Percentiles rank a stretch among this genome's conserved stretches.
Conservation (phyloP, 768 basidiomycete species). For the Cubamyces lactineus region DNA sequence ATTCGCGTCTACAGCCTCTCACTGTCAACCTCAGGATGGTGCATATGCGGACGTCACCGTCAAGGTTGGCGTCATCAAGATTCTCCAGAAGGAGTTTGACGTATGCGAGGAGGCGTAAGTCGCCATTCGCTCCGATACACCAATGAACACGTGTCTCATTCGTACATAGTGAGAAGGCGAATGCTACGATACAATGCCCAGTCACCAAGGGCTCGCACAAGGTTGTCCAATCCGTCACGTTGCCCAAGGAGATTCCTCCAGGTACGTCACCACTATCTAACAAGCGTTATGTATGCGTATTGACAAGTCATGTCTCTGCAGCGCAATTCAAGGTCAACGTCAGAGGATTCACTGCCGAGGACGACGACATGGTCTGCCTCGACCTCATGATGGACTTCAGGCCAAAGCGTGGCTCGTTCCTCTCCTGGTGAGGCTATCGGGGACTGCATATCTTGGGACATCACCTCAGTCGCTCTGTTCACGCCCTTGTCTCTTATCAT, state of each 20-base stretch:
- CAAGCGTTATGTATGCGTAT: not conserved
- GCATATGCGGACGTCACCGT: conserved; percentile 89
- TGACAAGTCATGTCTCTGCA: conserved; percentile 37
- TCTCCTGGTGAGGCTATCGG: conserved; percentile 32
- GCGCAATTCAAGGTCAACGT: conserved; percentile 84
- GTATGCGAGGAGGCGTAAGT: conserved; percentile 94
- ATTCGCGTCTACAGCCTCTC: not conserved
- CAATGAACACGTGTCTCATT: not conserved
- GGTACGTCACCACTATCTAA: conserved; percentile 43
- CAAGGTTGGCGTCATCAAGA: conserved; percentile 91
- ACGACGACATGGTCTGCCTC: conserved; percentile 80
- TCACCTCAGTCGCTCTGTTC: not conserved
- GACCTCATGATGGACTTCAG: conserved; percentile 80
- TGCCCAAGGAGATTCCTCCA: conserved; percentile 91
- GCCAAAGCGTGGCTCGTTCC: conserved; percentile 33
- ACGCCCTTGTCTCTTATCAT: not conserved
- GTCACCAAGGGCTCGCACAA: conserved; percentile 69
- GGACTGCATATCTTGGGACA: not conserved
- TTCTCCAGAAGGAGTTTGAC: conserved; percentile 84
- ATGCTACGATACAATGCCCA: conserved; percentile 83
- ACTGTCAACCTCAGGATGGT: conserved; percentile 63
- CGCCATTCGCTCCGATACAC: not conserved
- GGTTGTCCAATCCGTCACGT: conserved; percentile 80
- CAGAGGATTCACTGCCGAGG: conserved; percentile 67
- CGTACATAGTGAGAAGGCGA: conserved; percentile 62